These are phyloP conservation scores for Penicillium sp. DNA, from an alignment of 2,329 filamentous ascomycete species.

Conservation along the genomic window DNA sequence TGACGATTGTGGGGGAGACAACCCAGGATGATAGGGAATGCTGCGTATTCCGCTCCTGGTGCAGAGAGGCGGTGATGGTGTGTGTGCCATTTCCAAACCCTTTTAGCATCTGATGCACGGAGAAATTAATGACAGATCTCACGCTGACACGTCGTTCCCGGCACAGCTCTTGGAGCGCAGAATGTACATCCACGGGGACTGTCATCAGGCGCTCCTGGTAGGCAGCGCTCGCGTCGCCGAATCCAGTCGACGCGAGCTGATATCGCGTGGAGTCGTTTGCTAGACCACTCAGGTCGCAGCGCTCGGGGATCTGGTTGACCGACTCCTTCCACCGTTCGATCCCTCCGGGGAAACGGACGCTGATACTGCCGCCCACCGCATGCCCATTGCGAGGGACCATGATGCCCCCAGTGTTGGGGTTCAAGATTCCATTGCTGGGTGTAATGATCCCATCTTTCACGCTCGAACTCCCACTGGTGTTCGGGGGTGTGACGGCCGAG, in stretches of 20 bases:
- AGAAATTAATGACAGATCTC: background rate
- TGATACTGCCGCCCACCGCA: background rate
- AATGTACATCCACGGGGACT: background rate
- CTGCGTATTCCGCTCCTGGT: background rate
- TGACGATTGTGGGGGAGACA: background rate
- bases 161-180: background rate
- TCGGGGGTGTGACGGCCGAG: background rate
- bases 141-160: background rate
- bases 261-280: background rate
- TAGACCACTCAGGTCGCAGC: background rate
- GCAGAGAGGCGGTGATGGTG: background rate
- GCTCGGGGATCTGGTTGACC: background rate
- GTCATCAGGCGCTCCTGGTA: background rate
- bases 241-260: background rate
- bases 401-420: background rate
- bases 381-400: background rate
- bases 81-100: background rate
- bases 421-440: background rate
- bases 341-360: background rate
- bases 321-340: background rate
- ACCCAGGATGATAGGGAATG: background rate
- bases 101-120: background rate
- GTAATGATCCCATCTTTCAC: background rate
- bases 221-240: background rate
- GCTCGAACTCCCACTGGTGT: background rate